These are phyloP conservation scores for Stagonosporopsis vannaccii DNA, from an alignment of 2,329 filamentous ascomycete species.

Conservation along the genomic window DNA sequence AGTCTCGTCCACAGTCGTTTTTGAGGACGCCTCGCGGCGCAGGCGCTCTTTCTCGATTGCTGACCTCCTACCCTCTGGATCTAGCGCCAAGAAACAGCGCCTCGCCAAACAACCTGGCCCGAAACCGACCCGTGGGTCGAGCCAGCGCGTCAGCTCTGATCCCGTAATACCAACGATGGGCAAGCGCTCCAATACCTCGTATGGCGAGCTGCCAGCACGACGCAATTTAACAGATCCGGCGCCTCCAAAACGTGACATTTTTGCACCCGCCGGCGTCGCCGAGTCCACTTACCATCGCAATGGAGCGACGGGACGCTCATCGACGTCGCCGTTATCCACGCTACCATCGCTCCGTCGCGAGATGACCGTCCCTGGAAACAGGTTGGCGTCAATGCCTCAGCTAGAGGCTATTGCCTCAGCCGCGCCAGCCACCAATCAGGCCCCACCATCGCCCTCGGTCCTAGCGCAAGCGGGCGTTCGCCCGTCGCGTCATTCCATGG, in stretches of 20 bases:
- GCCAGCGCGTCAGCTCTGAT: slow-evolving; percentile 44
- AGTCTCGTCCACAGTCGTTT: slow-evolving; percentile 19
- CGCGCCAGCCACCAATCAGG: slow-evolving; percentile 42
- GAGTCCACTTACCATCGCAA: slow-evolving; percentile 22
- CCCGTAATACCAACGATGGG: slow-evolving; percentile 49
- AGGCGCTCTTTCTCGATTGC: slow-evolving; percentile 61
- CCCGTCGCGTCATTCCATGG: slow-evolving; percentile 61
- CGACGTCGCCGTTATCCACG: slow-evolving; percentile 34
- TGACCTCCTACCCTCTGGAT: slow-evolving; percentile 52
- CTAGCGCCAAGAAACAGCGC: slow-evolving; percentile 49
- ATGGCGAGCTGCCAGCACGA: slow-evolving; percentile 47
- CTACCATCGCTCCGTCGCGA: slow-evolving; percentile 22
- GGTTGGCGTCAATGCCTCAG: slow-evolving; percentile 43
- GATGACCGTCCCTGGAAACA: slow-evolving; percentile 30
- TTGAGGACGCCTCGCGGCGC: slow-evolving; percentile 42
- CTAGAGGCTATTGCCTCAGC: slow-evolving; percentile 39
- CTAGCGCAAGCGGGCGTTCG: slow-evolving; percentile 48
- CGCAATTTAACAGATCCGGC: slow-evolving; percentile 48
- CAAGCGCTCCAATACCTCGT: slow-evolving; percentile 42
- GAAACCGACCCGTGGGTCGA: slow-evolving; percentile 39
- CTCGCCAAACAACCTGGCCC: slow-evolving; percentile 26
- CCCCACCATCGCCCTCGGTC: slow-evolving; percentile 43
- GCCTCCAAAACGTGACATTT: slow-evolving; percentile 40
- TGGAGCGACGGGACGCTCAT: slow-evolving; percentile 24
- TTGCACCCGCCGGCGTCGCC: slow-evolving; percentile 35